Evolutionary conservation across 208 protist genomes (phyloP).

Genomic region (Polymyxa betae): DNA sequence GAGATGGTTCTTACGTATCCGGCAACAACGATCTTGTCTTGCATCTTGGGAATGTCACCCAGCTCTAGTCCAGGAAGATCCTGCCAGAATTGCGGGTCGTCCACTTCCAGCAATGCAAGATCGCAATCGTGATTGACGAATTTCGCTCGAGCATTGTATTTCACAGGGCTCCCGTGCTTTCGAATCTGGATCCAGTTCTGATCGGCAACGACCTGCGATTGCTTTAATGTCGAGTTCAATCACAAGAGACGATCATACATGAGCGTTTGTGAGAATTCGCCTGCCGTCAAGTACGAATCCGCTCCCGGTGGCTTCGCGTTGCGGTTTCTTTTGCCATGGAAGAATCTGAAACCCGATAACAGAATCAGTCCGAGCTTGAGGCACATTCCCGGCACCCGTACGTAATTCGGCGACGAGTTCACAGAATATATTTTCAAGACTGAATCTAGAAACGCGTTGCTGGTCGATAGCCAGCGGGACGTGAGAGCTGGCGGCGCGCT

Average conservation of each 20-base stretch:
- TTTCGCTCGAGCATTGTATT: slow-evolving; percentile 53
- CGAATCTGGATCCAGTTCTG: slow-evolving; percentile 57
- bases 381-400: not conserved
- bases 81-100: slow-evolving; percentile 62
- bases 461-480: not conserved
- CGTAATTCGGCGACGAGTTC: slow-evolving; percentile 46
- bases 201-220: slow-evolving; percentile 55
- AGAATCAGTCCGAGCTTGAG: not conserved
- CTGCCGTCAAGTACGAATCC: slow-evolving; percentile 61
- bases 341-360: not conserved
- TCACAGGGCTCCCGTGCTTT: slow-evolving; percentile 57
- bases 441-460: not conserved
- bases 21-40: slow-evolving; percentile 59
- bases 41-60: slow-evolving; percentile 60
- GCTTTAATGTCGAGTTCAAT: not conserved
- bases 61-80: slow-evolving; percentile 54
- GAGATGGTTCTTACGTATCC: not conserved
- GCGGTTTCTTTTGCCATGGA: slow-evolving; percentile 64
- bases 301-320: slow-evolving; percentile 59
- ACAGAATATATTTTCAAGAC: slow-evolving; percentile 38
- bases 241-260: not conserved
- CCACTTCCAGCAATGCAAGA: slow-evolving; percentile 60
- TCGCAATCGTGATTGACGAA: slow-evolving; percentile 63
- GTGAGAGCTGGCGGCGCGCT: too few relatives aligned
- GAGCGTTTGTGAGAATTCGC: slow-evolving; percentile 66